These are phyloP conservation scores for Fusarium neocosmosporiellum DNA, from an alignment of 2,329 filamentous ascomycete species.

Conservation along the genomic window DNA sequence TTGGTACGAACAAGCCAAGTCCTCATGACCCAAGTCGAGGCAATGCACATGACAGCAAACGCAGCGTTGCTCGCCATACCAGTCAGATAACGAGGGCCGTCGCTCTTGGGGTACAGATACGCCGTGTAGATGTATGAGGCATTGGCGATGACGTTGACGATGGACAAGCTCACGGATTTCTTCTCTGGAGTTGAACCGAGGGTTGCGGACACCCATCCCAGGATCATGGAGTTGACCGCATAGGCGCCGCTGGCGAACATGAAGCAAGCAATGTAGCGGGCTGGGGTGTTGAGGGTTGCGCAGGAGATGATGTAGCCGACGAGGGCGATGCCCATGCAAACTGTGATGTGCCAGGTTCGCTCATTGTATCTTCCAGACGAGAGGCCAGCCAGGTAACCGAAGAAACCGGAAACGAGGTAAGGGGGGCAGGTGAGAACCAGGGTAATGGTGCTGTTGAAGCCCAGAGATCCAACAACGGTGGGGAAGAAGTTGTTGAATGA, in stretches of 20 bases:
- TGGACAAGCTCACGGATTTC: conserved; percentile 54
- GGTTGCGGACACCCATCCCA: conserved; percentile 55
- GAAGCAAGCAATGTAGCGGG: conserved; percentile 50
- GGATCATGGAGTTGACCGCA: conserved; percentile 55
- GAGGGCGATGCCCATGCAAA: conserved; percentile 52
- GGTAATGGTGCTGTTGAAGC: conserved; percentile 59
- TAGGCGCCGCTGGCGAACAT: conserved; percentile 51
- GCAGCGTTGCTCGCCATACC: conserved; percentile 50
- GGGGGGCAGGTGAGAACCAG: conserved; percentile 61
- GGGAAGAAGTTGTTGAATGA: conserved; percentile 51
- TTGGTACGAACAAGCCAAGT: conserved; percentile 41
- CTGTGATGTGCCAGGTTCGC: conserved; percentile 48
- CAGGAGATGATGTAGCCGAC: conserved; percentile 53
- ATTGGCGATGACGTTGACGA: conserved; percentile 58
- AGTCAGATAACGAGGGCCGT: conserved; percentile 55
- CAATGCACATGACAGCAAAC: conserved; percentile 42
- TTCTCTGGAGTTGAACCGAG: conserved; percentile 58
- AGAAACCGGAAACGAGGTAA: conserved; percentile 55
- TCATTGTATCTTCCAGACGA: conserved; percentile 57
- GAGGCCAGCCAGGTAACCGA: conserved; percentile 55
- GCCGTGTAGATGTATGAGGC: conserved; percentile 59
- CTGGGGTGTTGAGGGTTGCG: conserved; percentile 44
- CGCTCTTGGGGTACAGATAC: conserved; percentile 55
- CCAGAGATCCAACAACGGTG: conserved; percentile 54
- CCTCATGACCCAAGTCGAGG: conserved; percentile 38